These are phyloP conservation scores for Hymenoscyphus infarciens DNA, from an alignment of 2,329 filamentous ascomycete species.

Conservation along the genomic window DNA sequence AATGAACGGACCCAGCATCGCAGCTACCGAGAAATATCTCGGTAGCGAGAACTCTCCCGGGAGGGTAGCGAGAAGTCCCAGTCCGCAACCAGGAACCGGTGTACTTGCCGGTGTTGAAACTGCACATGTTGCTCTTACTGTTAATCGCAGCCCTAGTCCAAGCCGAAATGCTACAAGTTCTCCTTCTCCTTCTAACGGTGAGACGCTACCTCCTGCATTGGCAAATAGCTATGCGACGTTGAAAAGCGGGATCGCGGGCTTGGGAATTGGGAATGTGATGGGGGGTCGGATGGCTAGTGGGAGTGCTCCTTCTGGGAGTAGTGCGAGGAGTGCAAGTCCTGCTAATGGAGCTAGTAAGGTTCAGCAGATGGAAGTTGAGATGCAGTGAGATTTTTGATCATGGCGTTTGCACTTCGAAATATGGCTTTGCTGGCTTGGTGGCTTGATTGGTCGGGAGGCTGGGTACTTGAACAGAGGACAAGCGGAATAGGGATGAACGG, in stretches of 20 bases:
- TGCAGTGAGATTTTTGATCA: constrained; percentile 38
- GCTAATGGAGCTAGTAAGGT: constrained; percentile 15
- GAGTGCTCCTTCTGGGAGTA: not conserved
- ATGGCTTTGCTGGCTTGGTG: not conserved
- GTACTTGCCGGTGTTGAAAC: constrained; percentile 32
- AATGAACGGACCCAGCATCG: constrained; percentile 74
- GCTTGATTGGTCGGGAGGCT: not conserved
- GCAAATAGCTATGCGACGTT: constrained; percentile 39
- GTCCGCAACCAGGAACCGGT: constrained; percentile 11
- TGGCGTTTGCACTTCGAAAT: not conserved
- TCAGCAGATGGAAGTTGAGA: constrained; percentile 46
- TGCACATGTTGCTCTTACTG: constrained; percentile 21
- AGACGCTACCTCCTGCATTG: not conserved
- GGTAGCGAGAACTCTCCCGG: not conserved
- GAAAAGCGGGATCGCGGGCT: constrained; percentile 43
- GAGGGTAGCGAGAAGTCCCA: constrained; percentile 8
- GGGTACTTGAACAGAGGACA: not conserved
- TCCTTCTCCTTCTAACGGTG: constrained; percentile 19
- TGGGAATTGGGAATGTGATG: constrained; percentile 39
- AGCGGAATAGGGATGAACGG: not conserved
- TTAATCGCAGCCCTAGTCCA: constrained; percentile 8
- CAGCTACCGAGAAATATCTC: constrained; percentile 39
- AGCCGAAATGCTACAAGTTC: constrained; percentile 23
- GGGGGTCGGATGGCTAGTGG: constrained; percentile 18
- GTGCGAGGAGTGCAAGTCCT: constrained; percentile 18